phyloP scores from a whole-genome alignment of 495 filamentous ascomycete species.

The Haplographium delicatum region DNA sequence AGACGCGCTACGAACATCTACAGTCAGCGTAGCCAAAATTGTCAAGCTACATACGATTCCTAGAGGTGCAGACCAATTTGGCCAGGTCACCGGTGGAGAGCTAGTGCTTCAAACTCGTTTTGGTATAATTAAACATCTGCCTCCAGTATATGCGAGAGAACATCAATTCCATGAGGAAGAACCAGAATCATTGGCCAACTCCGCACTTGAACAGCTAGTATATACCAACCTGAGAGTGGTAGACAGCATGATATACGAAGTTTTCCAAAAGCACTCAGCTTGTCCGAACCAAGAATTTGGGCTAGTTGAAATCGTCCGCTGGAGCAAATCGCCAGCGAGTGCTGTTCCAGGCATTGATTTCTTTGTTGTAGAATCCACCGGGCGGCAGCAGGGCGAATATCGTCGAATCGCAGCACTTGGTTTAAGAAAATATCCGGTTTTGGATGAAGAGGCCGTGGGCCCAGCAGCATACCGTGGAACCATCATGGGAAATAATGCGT shows the following conservation, averaged over 20 bases:
- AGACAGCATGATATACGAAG: conserved; percentile 14
- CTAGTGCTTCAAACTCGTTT: conserved; percentile 21
- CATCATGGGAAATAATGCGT: conserved; percentile 10
- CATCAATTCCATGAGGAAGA: conserved; percentile 4
- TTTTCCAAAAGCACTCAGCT: conserved; percentile 15
- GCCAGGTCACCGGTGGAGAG: conserved; percentile 19
- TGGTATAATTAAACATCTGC: conserved; percentile 7
- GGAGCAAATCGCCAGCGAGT: conserved; percentile 8
- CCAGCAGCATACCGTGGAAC: conserved; percentile 5
- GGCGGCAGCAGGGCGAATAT: conserved; percentile 3
- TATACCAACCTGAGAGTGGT: conserved; percentile 1
- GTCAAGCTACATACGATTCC: conserved; percentile 14
- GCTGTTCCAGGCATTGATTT: conserved; percentile 9
- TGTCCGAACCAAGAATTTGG: conserved; percentile 22
- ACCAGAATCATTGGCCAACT: background rate
- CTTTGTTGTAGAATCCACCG: conserved; percentile 13
- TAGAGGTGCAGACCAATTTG: conserved; percentile 21
- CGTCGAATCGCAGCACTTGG: conserved; percentile 7
- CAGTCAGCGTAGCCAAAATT: conserved; percentile 20
- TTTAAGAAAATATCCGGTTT: conserved; percentile 10
- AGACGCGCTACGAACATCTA: conserved; percentile 9
- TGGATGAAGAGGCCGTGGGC: conserved; percentile 7
- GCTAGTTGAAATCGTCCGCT: conserved; percentile 18
- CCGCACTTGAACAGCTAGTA: conserved; percentile 3
- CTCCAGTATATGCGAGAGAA: conserved; percentile 8